Conservation (phyloP, 495 filamentous ascomycete species). For the Aspergillus conjunctus region DNA sequence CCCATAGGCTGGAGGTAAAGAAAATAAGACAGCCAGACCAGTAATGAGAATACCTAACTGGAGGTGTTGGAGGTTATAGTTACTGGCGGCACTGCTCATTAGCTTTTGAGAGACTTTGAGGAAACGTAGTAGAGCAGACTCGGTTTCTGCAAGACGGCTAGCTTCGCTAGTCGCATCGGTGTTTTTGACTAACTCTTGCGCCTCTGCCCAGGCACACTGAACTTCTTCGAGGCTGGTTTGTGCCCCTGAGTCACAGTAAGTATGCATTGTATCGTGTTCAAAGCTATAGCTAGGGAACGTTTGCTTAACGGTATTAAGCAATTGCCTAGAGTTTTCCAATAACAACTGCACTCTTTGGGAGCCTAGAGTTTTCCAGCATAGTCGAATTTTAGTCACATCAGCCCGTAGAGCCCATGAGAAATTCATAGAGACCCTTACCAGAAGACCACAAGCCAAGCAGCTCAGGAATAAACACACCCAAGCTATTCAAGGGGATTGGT, state of each 20-base stretch:
- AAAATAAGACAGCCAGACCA: conserved; percentile 42
- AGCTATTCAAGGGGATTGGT: conserved; percentile 87
- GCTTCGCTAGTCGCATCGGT: conserved; percentile 7
- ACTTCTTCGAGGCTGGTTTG: conserved; percentile 58
- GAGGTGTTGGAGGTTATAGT: conserved; percentile 75
- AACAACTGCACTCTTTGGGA: conserved; percentile 65
- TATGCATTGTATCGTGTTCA: conserved; percentile 32
- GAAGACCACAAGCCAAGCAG: conserved; percentile 74
- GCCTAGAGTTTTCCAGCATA: conserved; percentile 20
- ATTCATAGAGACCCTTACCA: conserved; percentile 37
- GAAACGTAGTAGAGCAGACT: conserved; percentile 54
- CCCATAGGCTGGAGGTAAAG: conserved; percentile 30
- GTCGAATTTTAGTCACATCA: conserved; percentile 18
- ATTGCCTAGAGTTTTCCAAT: conserved; percentile 74
- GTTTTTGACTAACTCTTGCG: conserved; percentile 26
- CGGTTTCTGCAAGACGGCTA: conserved; percentile 19
- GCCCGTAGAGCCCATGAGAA: background rate
- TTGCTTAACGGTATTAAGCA: conserved; percentile 69
- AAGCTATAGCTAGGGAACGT: conserved; percentile 65
- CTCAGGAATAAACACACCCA: conserved; percentile 82
- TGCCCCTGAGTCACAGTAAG: conserved; percentile 46
- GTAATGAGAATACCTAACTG: conserved; percentile 53
- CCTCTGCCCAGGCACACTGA: conserved; percentile 64
- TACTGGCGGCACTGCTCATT: conserved; percentile 86
- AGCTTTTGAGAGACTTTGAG: conserved; percentile 66